Base-by-base conservation (phyloP, 73 alveolate genomes). In the Paramecium sonneborni region DNA sequence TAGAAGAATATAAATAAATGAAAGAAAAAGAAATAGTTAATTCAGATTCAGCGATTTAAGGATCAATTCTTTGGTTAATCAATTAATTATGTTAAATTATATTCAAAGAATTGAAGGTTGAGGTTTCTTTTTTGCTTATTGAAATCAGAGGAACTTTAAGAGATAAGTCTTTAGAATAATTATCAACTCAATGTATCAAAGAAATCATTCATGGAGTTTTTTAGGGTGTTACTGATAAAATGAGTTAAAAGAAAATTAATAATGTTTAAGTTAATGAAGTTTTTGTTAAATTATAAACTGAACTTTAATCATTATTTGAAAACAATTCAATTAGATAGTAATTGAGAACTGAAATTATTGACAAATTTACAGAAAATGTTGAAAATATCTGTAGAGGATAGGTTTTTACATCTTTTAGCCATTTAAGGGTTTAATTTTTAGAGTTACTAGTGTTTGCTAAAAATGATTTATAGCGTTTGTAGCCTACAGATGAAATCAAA, bases 321-420 rank as follows among this genome's bases (percentile, higher is more conserved):
- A 86, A 86, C 56, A 52, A 57, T 24, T 58, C 62, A 18, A 86
- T 86, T 15, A 86, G 72, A 34, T 32, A 55, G 1, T 62, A 57
- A 38, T 67, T 86, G n/a, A 86, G 72, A 57, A 86, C 93, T 12
- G 85, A 68, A n/a, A 76, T 86, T 3, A 52, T 76, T 4, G 93
- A 86, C 38, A 86, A 86, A 39, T 86, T 86, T 67, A 23, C 93
- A 6, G 93, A 86, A 38, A 43, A 62, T 62, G 93, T 86, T 5
- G 93, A 86, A 24, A 86, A 86, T 14, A 76, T 86, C 4, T 86
- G 93, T 52, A 86, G 93, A 86, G 93, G 93, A 12, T 41, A 86
- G 48, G 93, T 62, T 11, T 76, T 86, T 62, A 86, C 84, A 18
- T 86, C 88, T 10, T 86, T 86, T 76, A 86, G 88, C n/a, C 84